phyloP scores from a whole-genome alignment of 805 yeast genomes.

The Kodamaea leandrae region DNA sequence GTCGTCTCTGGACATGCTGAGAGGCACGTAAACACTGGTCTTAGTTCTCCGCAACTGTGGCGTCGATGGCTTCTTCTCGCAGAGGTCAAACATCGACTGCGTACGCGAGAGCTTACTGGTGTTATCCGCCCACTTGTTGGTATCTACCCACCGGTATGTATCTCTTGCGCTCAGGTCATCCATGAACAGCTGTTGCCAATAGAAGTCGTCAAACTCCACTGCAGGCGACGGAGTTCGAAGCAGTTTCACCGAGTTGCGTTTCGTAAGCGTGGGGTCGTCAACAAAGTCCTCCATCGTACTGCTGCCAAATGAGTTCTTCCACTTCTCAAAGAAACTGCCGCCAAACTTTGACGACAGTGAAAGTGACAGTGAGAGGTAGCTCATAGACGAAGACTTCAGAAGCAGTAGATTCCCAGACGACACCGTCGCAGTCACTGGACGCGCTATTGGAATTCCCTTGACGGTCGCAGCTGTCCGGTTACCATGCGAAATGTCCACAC shows the following conservation, averaged over 20 bases:
- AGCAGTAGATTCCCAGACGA: constrained; percentile 16
- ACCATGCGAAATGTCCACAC: background rate
- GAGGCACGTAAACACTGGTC: constrained; percentile 23
- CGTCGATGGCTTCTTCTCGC: constrained; percentile 10
- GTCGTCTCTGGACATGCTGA: constrained; percentile 14
- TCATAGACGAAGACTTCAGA: constrained; percentile 37
- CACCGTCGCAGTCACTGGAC: constrained; percentile 3
- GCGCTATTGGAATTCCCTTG: constrained; percentile 21
- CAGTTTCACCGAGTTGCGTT: constrained; percentile 28
- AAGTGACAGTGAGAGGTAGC: constrained; percentile 37
- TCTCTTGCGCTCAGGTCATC: background rate
- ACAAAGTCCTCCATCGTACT: constrained; percentile 1
- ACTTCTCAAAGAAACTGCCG: constrained; percentile 44
- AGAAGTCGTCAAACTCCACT: constrained; percentile 30
- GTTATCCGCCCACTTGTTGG: constrained; percentile 9
- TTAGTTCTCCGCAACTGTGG: constrained; percentile 14
- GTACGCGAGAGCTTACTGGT: constrained; percentile 29
- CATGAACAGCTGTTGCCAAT: constrained; percentile 16
- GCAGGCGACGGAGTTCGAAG: constrained; percentile 38
- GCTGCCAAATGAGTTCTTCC: constrained; percentile 35
- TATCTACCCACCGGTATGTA: background rate
- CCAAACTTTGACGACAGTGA: constrained; percentile 39
- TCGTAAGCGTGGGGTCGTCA: constrained; percentile 12
- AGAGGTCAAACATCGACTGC: constrained; percentile 35
- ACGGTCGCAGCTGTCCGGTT: constrained; percentile 17